A percentile compares a stretch with the other conserved stretches of the same genome.
phyloP scores from a whole-genome alignment of 2,329 filamentous ascomycete genomes.

The Leptographium galeiforme region DNA sequence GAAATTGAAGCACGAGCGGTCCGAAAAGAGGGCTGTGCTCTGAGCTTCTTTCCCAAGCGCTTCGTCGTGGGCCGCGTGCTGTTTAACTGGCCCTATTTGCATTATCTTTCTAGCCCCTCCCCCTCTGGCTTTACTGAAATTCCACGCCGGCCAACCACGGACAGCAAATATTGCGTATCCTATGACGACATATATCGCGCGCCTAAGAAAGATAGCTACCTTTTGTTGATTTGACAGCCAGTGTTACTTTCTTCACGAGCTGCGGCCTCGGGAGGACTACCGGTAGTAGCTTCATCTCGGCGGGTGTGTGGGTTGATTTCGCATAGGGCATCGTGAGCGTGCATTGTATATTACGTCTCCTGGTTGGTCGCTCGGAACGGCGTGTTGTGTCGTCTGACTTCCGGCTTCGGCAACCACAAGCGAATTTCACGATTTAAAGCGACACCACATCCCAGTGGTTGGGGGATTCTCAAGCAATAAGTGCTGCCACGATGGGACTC shows the following conservation, averaged over 20 bases:
- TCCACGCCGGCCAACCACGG: neutral
- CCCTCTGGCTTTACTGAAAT: neutral
- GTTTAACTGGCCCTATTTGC: neutral
- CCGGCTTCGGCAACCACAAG: neutral
- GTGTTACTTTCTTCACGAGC: neutral
- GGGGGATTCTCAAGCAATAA: too few species aligned
- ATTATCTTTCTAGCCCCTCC: neutral
- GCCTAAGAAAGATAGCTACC: neutral
- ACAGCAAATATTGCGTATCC: constrained; percentile 10
- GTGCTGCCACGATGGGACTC: constrained; percentile 8
- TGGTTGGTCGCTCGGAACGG: neutral
- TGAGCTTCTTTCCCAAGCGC: neutral
- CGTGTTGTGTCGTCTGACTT: neutral
- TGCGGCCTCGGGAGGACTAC: constrained; percentile 3
- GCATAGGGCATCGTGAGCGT: neutral
- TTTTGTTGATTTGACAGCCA: constrained; percentile 2
- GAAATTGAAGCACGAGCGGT: neutral
- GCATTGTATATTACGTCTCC: neutral
- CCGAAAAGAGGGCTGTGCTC: neutral
- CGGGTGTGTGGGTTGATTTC: neutral
- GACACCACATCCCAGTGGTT: neutral
- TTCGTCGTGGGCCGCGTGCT: too few species aligned
- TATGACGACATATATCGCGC: constrained; percentile 12
- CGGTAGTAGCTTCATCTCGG: neutral
- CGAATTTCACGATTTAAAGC: neutral